Percentiles rank a stretch among this genome's conserved stretches.
phyloP scores from a whole-genome alignment of 2,329 filamentous ascomycete species.

The Claviceps sp. region DNA sequence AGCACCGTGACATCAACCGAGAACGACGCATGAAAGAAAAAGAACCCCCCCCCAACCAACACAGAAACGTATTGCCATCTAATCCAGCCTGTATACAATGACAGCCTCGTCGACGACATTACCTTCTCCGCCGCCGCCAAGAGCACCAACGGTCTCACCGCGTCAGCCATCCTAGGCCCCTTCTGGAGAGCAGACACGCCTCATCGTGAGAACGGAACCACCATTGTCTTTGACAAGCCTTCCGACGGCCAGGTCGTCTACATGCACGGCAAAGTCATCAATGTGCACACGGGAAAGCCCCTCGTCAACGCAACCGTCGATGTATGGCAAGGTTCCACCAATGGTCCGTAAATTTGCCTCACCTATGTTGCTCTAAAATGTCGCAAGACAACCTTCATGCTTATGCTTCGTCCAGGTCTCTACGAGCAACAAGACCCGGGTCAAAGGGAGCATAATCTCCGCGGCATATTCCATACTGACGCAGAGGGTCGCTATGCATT shows the following conservation, averaged over 20 bases:
- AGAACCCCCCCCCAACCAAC: too few species aligned
- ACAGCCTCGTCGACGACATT: conserved; percentile 65
- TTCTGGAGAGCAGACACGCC: conserved; percentile 72
- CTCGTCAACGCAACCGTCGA: conserved; percentile 55
- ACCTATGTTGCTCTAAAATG: too few species aligned
- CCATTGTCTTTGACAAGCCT: conserved; percentile 44
- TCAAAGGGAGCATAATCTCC: conserved; percentile 60
- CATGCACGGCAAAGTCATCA: conserved; percentile 49
- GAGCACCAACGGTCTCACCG: conserved; percentile 39
- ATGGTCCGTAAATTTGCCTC: conserved; percentile 28
- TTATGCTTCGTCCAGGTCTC: conserved; percentile 18
- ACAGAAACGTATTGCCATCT: background rate
- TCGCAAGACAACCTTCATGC: background rate
- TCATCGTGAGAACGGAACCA: conserved; percentile 52
- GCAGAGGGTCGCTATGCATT: conserved; percentile 48
- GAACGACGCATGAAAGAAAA: background rate
- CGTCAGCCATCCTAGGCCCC: conserved; percentile 69
- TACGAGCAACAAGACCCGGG: conserved; percentile 62
- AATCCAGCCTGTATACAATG: background rate
- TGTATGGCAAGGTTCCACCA: conserved; percentile 69
- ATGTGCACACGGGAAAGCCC: conserved; percentile 46
- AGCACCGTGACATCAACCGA: too few species aligned
- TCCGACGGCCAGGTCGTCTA: conserved; percentile 37
- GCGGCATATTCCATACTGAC: conserved; percentile 59
- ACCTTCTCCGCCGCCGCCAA: conserved; percentile 46